These are phyloP conservation scores for Fusarium gaditjirri DNA, from an alignment of 2,329 filamentous ascomycete species.

Conservation along the genomic window DNA sequence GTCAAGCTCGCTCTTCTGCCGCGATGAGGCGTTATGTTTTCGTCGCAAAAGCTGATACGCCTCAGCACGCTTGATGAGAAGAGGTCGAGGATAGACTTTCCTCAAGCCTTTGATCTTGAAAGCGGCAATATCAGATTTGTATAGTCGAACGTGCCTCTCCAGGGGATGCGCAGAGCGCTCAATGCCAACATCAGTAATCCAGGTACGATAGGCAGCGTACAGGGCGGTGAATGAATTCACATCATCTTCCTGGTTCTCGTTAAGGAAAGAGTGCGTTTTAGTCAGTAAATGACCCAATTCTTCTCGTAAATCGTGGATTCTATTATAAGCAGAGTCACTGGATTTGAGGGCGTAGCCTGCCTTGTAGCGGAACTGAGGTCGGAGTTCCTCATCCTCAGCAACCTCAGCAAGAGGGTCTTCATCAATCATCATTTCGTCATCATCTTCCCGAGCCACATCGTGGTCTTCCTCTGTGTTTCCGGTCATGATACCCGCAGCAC, in stretches of 20 bases:
- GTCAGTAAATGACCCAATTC: conserved; percentile 84
- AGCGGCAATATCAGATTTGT: conserved; percentile 86
- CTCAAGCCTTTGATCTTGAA: conserved; percentile 95
- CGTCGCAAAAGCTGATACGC: conserved; percentile 95
- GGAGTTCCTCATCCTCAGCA: conserved; percentile 82
- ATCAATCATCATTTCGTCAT: conserved; percentile 58
- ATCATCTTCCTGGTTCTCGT: conserved; percentile 89
- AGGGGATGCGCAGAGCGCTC: conserved; percentile 94
- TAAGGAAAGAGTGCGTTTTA: conserved; percentile 84
- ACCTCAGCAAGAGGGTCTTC: conserved; percentile 70
- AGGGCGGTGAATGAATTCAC: conserved; percentile 94
- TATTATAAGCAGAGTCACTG: conserved; percentile 69
- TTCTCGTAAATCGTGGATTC: conserved; percentile 84
- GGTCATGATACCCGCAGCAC: conserved; percentile 66
- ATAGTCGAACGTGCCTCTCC: conserved; percentile 85
- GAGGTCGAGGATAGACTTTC: conserved; percentile 90
- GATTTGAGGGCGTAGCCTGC: conserved; percentile 82
- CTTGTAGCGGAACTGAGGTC: conserved; percentile 87
- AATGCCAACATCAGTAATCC: conserved; percentile 98
- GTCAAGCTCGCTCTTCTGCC: conserved; percentile 90
- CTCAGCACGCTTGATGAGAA: conserved; percentile 92
- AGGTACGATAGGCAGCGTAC: conserved; percentile 91
- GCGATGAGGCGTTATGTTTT: conserved; percentile 89
- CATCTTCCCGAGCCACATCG: conserved; percentile 61
- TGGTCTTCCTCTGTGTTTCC: conserved; percentile 60